Evolutionary conservation across 1,284 basidiomycete species (phyloP).

Genomic region (Cryptococcus sp.): DNA sequence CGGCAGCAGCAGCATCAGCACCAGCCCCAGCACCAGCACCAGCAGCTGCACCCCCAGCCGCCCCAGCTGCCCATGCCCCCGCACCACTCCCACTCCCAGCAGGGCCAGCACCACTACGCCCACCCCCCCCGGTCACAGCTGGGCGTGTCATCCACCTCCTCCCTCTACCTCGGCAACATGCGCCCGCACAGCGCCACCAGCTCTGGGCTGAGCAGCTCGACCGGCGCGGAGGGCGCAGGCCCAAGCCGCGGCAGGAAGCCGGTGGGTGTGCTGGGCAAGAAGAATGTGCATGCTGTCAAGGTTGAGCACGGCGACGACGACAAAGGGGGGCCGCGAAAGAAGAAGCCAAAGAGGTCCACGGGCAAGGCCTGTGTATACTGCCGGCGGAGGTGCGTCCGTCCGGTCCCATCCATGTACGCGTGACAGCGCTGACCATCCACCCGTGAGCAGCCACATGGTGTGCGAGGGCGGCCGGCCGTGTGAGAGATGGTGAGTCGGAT

Average conservation of each 20-base stretch:
- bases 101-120: not conserved
- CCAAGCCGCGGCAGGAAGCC: not conserved
- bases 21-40: not conserved
- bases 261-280: not conserved
- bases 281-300: not conserved
- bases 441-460: slow-evolving; percentile 59
- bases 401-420: not conserved
- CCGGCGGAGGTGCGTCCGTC: slow-evolving; percentile 60
- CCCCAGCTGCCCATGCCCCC: not conserved
- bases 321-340: slow-evolving; percentile 43
- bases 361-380: slow-evolving; percentile 89
- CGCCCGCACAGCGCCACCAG: too few relatives aligned
- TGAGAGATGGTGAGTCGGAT: slow-evolving; percentile 79
- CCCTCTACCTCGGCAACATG: too few relatives aligned
- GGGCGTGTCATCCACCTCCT: too few relatives aligned
- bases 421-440: slow-evolving; percentile 1
- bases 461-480: slow-evolving; percentile 82
- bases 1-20: not conserved
- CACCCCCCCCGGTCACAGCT: not conserved
- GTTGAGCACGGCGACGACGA: slow-evolving; percentile 4
- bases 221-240: not conserved
- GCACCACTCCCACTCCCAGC: not conserved
- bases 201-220: too few relatives aligned
- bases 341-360: slow-evolving; percentile 55
- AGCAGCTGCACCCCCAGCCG: not conserved